Evolutionary conservation across 2,329 filamentous ascomycete species (phyloP).

Genomic region (Nigrograna mackinnonii): DNA sequence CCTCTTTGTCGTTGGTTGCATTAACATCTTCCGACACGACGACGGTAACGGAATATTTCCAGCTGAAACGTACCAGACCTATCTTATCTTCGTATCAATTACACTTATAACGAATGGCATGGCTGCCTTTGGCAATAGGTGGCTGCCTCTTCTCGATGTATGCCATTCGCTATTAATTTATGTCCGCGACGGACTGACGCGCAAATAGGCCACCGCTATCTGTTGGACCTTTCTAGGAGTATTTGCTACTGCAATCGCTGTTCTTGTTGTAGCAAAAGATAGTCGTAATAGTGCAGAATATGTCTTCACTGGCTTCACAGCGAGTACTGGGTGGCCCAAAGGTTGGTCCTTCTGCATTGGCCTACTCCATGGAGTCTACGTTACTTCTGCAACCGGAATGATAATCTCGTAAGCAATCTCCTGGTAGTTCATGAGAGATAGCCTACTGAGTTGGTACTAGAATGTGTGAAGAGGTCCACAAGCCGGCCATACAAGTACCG

Average conservation of each 20-base stretch:
- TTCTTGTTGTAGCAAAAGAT: constrained; percentile 69
- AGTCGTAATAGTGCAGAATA: constrained; percentile 66
- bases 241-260: constrained; percentile 64
- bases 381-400: constrained; percentile 78
- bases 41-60: constrained; percentile 51
- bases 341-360: constrained; percentile 77
- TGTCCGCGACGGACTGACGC: constrained; percentile 20
- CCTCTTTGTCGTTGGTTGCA: constrained; percentile 57
- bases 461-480: constrained; percentile 74
- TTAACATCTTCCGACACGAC: constrained; percentile 57
- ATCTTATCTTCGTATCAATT: constrained; percentile 53
- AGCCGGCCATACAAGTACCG: constrained; percentile 69
- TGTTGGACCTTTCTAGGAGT: constrained; percentile 76
- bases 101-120: constrained; percentile 55
- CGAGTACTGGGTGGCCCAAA: constrained; percentile 65
- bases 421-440: constrained; percentile 34
- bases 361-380: constrained; percentile 72
- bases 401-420: constrained; percentile 67
- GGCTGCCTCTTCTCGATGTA: constrained; percentile 66
- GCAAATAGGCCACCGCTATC: constrained; percentile 66
- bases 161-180: constrained; percentile 16
- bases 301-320: constrained; percentile 71
- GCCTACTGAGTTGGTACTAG: constrained; percentile 45
- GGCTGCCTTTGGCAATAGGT: constrained; percentile 57
- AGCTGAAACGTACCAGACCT: constrained; percentile 50